Evolutionary conservation across 768 basidiomycete genomes (phyloP), one percentile per base, ranked within the genome.

Genomic region (Pleurotus giganteus): DNA sequence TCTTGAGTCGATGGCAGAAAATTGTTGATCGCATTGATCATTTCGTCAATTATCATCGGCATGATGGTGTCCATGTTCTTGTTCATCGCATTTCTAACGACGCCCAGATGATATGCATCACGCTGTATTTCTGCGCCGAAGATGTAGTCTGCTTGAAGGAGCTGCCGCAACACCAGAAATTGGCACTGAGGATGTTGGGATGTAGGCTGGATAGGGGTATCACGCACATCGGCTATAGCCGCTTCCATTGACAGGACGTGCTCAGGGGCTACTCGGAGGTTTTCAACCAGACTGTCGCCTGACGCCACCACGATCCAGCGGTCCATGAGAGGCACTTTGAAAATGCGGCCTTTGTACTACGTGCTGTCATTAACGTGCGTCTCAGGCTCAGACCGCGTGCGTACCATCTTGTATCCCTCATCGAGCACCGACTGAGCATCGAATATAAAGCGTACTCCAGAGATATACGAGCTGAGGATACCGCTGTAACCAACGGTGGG

Each of bases 241-340:
- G 73, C 70, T 55, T 61, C 57, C 49, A 75, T 69, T 26, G 78
- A 80, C 4, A 81, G 65, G 24, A 71, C 69, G n/a, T 77, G 69
- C 45, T 80, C 79, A 4, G 74, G 68, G n/a, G 75, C 74, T 55
- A 66, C 74, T 39, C 75, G 72, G 24, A 83, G 59, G 39, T 81
- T 77, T 3, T 81, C 76, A n/a, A 79, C 65, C 29, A 71, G 66
- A 23, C 66, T 57, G 0, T 66, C 64, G 1, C 77, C 74, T 6
- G 72, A 70, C 24, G 76, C 65, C 6, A 82, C 61, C 19, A 81
- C 69, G 12, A 74, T 55, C 81, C 82, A 83, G 46, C 70, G 65
- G 34, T 75, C 67, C 37, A 77, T 61, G 39, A 67, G 66, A 0
- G 80, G 65, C 4, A 82, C 66, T 62, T 75, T 77, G 65, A 80